Percentiles rank a stretch among this genome's conserved stretches.
Evolutionary conservation across 805 yeast genomes (phyloP).

Genomic region (Henningerozyma blattae): DNA sequence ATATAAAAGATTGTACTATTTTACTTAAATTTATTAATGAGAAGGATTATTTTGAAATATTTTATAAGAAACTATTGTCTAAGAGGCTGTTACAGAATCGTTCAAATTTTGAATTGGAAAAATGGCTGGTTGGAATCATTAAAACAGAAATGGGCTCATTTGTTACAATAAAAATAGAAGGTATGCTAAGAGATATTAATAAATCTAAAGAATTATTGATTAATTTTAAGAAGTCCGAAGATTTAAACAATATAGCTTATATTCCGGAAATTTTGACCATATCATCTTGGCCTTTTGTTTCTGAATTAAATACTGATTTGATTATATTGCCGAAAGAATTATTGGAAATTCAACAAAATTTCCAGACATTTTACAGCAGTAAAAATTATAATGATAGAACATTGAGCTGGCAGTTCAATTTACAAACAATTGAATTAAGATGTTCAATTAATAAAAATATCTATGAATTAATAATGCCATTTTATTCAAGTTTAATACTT

Average conservation of each 20-base stretch:
- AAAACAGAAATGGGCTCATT: slow-evolving; percentile 71
- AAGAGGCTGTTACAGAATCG: slow-evolving; percentile 50
- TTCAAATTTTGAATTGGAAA: slow-evolving; percentile 52
- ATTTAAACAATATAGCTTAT: slow-evolving; percentile 24
- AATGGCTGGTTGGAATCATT: slow-evolving; percentile 49
- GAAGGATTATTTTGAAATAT: slow-evolving; percentile 76
- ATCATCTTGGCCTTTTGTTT: slow-evolving; percentile 57
- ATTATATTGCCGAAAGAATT: slow-evolving; percentile 34
- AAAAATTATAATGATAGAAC: slow-evolving; percentile 45
- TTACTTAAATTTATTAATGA: slow-evolving; percentile 63
- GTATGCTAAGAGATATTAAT: slow-evolving; percentile 75
- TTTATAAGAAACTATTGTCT: slow-evolving; percentile 78
- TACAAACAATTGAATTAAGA: slow-evolving; percentile 73
- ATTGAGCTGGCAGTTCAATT: slow-evolving; percentile 68
- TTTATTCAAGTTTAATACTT: slow-evolving; percentile 70
- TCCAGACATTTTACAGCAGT: slow-evolving; percentile 40
- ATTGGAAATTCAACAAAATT: slow-evolving; percentile 30
- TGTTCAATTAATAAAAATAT: slow-evolving; percentile 55
- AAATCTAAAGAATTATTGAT: slow-evolving; percentile 33
- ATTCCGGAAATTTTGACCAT: slow-evolving; percentile 46
- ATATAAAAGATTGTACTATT: slow-evolving; percentile 43
- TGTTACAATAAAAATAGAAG: slow-evolving; percentile 68
- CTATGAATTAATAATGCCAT: slow-evolving; percentile 71
- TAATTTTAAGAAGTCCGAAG: slow-evolving; percentile 4
- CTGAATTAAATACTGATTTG: slow-evolving; percentile 22